Percentiles rank a stretch among this genome's conserved stretches.
Conservation (phyloP, 257 asterid species). For the Thymus mandschuricus region DNA sequence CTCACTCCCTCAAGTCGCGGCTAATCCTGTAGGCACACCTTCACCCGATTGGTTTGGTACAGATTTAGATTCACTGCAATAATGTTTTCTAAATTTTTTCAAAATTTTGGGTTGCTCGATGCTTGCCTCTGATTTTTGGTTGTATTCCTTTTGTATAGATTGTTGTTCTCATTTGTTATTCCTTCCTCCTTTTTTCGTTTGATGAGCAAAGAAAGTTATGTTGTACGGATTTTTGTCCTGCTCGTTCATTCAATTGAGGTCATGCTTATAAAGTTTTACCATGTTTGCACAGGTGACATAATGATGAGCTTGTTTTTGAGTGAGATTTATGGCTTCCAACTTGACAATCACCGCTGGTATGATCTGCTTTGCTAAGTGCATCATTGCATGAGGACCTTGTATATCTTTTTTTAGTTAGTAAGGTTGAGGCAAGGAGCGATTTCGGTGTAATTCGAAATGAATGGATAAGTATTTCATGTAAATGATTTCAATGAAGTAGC, state of each 20-base stretch:
- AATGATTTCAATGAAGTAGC: constrained; percentile 8
- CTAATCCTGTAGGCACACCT: too few species aligned
- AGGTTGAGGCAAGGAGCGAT: neutral
- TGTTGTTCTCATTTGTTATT: constrained; percentile 14
- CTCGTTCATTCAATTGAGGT: constrained; percentile 10
- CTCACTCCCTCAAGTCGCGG: too few species aligned
- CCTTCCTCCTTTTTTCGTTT: neutral
- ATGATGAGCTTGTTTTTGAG: constrained; percentile 98
- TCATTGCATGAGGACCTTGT: constrained; percentile 4
- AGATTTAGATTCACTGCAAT: too few species aligned
- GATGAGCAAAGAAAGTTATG: constrained; percentile 17
- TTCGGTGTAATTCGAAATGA: constrained; percentile 6
- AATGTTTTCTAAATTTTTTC: too few species aligned
- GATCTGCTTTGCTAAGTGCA: constrained; percentile 16
- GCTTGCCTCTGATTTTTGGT: too few species aligned
- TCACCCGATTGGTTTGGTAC: too few species aligned
- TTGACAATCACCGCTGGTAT: constrained; percentile 96
- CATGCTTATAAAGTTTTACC: constrained; percentile 27
- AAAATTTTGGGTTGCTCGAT: too few species aligned
- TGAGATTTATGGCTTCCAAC: constrained; percentile 95
- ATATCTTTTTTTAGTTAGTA: neutral
- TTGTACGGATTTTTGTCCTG: constrained; percentile 1
- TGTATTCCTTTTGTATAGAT: neutral
- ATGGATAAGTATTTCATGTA: neutral
- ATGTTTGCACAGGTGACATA: constrained; percentile 65